Conservation (phyloP, 164 flowering plant genomes). For the Cinnamomum micranthum region DNA sequence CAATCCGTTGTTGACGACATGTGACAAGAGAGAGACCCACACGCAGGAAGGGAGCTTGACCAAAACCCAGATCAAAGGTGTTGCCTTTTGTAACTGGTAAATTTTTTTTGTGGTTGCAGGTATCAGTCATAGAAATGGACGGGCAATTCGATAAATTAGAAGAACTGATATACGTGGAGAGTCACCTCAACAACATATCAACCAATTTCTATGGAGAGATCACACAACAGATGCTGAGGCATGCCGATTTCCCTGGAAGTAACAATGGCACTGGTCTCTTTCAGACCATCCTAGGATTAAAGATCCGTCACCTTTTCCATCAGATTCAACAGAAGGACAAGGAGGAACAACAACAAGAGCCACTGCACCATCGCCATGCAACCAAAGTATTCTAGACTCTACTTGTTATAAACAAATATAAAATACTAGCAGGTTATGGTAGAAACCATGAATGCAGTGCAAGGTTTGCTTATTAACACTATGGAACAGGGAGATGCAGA, state of each 20-base stretch:
- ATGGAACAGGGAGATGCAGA: too few relatives aligned
- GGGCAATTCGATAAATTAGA: constrained; percentile 95
- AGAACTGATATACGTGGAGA: constrained; percentile 89
- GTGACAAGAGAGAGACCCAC: too few relatives aligned
- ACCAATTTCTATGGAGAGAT: constrained; percentile 94
- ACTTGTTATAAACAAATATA: too few relatives aligned
- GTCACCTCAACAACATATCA: constrained; percentile 87
- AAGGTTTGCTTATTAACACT: not conserved
- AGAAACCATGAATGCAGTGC: not conserved
- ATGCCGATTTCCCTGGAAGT: constrained; percentile 90
- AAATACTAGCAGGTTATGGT: not conserved
- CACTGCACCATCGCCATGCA: not conserved
- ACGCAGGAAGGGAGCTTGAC: too few relatives aligned
- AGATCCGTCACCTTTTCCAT: constrained; percentile 84
- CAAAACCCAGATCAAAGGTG: too few relatives aligned
- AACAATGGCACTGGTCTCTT: constrained; percentile 95
- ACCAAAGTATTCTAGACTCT: not conserved
- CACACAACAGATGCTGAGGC: constrained; percentile 94
- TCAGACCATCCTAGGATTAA: constrained; percentile 85
- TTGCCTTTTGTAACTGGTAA: too few relatives aligned
- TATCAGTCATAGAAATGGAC: constrained; percentile 93
- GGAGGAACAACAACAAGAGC: not conserved
- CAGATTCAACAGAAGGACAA: constrained; percentile 32
- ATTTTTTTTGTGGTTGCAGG: constrained; percentile 30
- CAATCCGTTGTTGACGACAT: too few relatives aligned